Conservation (phyloP, 2,329 filamentous ascomycete genomes). For the Cladosporium phlei region DNA sequence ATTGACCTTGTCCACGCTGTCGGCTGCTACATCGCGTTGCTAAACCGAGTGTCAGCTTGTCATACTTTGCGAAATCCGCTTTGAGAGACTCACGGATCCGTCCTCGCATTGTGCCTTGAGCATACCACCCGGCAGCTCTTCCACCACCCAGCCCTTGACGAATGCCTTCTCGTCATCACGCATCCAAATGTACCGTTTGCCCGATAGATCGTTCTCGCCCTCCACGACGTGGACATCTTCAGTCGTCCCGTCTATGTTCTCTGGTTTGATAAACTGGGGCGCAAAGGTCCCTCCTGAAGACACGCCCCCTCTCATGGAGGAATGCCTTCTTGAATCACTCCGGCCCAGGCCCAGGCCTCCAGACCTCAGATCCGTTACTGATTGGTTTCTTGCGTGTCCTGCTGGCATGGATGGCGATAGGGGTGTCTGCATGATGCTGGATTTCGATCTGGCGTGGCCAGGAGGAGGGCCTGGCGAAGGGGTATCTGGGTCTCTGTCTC, state of each 20-base stretch:
- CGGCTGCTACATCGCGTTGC: constrained; percentile 80
- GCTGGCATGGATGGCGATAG: constrained; percentile 40
- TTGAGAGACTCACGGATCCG: constrained; percentile 63
- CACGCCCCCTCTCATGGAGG: constrained; percentile 61
- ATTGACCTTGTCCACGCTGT: constrained; percentile 97
- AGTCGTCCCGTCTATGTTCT: constrained; percentile 61
- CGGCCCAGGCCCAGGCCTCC: constrained; percentile 27
- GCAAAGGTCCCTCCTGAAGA: constrained; percentile 85
- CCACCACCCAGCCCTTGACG: constrained; percentile 84
- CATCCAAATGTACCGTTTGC: constrained; percentile 97
- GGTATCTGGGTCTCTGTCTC: constrained; percentile 53
- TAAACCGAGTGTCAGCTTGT: constrained; percentile 34
- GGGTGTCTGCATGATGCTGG: constrained; percentile 65
- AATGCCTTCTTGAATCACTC: constrained; percentile 38
- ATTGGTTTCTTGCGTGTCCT: constrained; percentile 65
- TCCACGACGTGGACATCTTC: constrained; percentile 69
- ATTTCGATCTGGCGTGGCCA: constrained; percentile 63
- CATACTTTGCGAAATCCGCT: no score
- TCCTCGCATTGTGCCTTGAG: constrained; percentile 90
- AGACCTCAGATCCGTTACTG: constrained; percentile 48
- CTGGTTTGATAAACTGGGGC: constrained; percentile 88
- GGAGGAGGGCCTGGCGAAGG: constrained; percentile 57
- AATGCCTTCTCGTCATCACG: constrained; percentile 83
- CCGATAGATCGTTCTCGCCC: constrained; percentile 97
- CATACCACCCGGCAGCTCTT: constrained; percentile 65